Evolutionary conservation across 2,329 filamentous ascomycete species (phyloP), one percentile per base, ranked within the genome.

Genomic region (Periconia sp.): DNA sequence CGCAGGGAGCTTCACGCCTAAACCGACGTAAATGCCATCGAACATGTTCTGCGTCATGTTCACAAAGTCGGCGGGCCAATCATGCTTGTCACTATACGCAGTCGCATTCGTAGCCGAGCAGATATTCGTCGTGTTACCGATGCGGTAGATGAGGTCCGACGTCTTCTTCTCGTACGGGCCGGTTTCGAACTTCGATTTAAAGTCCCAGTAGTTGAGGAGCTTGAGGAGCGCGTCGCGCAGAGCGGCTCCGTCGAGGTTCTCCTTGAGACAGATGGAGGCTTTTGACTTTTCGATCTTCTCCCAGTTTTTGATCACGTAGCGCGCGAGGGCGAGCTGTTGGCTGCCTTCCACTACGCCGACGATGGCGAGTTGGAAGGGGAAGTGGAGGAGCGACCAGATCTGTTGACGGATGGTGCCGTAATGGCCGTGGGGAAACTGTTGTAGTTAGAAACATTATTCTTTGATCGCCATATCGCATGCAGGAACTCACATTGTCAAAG

Each of bases 321-420:
- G 74, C 37, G 80, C 70, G 1, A 80, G 73, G 13, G 80, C 71
- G 45, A 87, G 81, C 58, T 87, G 84, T 7, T 83, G 84, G 40
- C 80, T 76, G 14, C 83, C 85, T 62, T 87, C 85, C 43, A 86
- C 81, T n/a, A 87, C 79, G 7, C 88, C 79, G 14, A 86, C 81
- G 31, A 89, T 79, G 6, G 82, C 75, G 2, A 87, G 77, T 58
- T 89, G 85, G 60, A 88, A 83, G 0, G 85, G 85, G 54, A 87
- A 83, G 70, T 88, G 85, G 1, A 84, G 66, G 2, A 77, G 52
- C 0, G 80, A 78, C 83, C 82, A 85, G 49, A 84, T 70, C 47
- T 85, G 82, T 58, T 88, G 86, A 5, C 82, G 79, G 44, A 84
- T 74, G 30, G 75, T 80, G 37, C 80, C 79, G 55, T 81, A 80